Percentiles rank a stretch among this genome's conserved stretches.
Evolutionary conservation across 164 flowering plant species (phyloP).

Genomic region (Nymphaea colorata): DNA sequence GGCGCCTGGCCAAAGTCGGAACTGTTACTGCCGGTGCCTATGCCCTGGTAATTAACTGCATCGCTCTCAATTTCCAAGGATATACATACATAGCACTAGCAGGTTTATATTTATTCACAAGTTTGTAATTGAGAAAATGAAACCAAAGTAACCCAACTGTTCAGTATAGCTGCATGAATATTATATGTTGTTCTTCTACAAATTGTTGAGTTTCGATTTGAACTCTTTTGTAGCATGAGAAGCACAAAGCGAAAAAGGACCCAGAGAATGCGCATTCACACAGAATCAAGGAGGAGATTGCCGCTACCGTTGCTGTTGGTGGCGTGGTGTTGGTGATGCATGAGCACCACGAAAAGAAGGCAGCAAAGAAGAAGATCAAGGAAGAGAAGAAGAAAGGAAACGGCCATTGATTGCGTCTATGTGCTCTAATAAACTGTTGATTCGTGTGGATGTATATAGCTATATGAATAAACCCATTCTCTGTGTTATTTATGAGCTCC

Average conservation of each 20-base stretch:
- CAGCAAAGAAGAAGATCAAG: background rate
- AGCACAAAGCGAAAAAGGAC: background rate
- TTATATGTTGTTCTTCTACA: no score
- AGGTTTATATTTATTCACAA: no score
- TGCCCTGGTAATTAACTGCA: background rate
- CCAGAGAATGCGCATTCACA: background rate
- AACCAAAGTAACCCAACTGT: no score
- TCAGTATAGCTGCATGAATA: no score
- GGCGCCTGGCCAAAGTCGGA: background rate
- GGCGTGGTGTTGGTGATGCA: background rate
- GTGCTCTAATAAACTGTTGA: no score
- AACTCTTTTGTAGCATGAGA: background rate
- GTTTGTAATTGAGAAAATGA: no score
- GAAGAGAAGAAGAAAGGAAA: background rate
- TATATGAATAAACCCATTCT: no score
- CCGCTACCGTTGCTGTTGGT: background rate
- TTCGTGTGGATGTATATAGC: no score
- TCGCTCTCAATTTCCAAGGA: background rate
- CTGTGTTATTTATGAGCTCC: no score
- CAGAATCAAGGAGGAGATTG: background rate
- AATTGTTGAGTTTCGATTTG: no score
- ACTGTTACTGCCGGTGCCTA: background rate
- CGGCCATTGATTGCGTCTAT: no score
- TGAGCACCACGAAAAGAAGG: background rate
- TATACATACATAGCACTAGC: no score